A percentile compares a stretch with the other conserved stretches of the same genome.
Evolutionary conservation across 2,329 filamentous ascomycete species (phyloP).

Genomic region (Aureobasidium sp.): DNA sequence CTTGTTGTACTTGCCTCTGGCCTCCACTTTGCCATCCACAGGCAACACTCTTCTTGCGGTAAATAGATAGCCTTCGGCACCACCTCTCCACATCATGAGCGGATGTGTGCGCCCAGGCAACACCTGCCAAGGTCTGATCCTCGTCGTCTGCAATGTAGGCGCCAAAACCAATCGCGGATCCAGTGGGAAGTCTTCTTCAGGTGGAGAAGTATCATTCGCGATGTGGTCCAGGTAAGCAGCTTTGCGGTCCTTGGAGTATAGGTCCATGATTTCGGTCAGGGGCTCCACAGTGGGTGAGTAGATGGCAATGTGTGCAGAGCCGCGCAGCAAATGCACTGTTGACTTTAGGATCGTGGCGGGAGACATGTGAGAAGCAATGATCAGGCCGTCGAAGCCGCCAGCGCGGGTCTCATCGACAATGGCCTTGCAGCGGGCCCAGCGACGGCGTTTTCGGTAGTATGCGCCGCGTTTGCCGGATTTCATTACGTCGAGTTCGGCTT

Average conservation of each 20-base stretch:
- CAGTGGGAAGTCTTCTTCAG: conserved; percentile 68
- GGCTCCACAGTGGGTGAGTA: conserved; percentile 78
- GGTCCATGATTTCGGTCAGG: conserved; percentile 67
- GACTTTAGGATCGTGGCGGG: conserved; percentile 66
- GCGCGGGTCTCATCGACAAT: conserved; percentile 67
- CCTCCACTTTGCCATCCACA: conserved; percentile 24
- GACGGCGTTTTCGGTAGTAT: conserved; percentile 80
- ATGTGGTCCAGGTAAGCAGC: conserved; percentile 58
- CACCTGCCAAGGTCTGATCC: conserved; percentile 79
- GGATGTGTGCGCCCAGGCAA: conserved; percentile 87
- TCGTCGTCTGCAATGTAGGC: conserved; percentile 69
- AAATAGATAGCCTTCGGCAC: conserved; percentile 84
- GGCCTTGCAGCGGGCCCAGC: conserved; percentile 64
- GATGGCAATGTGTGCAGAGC: conserved; percentile 76
- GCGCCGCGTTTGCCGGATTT: conserved; percentile 76
- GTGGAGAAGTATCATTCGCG: neutral
- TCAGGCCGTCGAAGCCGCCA: conserved; percentile 74
- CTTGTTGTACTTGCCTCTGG: conserved; percentile 17
- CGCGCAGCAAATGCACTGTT: conserved; percentile 69
- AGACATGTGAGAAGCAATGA: conserved; percentile 77
- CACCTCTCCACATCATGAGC: conserved; percentile 80
- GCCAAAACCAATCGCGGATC: conserved; percentile 80
- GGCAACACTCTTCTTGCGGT: conserved; percentile 76
- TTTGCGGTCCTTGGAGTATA: conserved; percentile 72
- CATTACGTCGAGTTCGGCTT: conserved; percentile 57